Conservation (phyloP, 495 filamentous ascomycete species). For the Talaromyces ruber region DNA sequence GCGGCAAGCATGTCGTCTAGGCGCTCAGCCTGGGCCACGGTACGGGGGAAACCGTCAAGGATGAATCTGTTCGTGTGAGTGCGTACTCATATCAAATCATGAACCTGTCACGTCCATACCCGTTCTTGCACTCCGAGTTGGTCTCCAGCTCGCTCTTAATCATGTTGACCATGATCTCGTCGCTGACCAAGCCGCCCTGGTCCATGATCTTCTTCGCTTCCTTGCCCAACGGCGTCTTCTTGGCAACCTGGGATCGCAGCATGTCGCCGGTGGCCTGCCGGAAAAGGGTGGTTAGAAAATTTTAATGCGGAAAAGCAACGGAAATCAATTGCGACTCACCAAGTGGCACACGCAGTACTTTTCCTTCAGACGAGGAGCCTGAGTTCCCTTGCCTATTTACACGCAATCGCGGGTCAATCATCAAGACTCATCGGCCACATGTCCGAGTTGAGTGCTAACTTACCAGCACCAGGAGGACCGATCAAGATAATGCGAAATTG, state of each 20-base stretch:
- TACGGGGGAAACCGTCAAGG: constrained; percentile 95
- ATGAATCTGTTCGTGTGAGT: constrained; percentile 67
- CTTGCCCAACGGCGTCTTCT: constrained; percentile 89
- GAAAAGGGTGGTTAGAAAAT: constrained; percentile 6
- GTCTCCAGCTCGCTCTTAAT: constrained; percentile 92
- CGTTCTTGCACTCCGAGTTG: constrained; percentile 93
- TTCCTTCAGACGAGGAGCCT: constrained; percentile 95
- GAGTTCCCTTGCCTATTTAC: constrained; percentile 87
- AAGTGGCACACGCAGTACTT: constrained; percentile 95
- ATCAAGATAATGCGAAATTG: constrained; percentile 93
- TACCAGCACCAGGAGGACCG: constrained; percentile 96
- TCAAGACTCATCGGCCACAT: constrained; percentile 4
- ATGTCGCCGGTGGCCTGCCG: constrained; percentile 94
- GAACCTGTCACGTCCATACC: constrained; percentile 43
- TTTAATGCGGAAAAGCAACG: not conserved
- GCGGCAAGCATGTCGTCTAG: constrained; percentile 81
- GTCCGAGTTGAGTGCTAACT: not conserved
- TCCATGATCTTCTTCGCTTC: constrained; percentile 99
- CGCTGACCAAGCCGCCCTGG: constrained; percentile 90
- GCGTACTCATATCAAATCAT: constrained; percentile 1
- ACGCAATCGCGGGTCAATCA: constrained; percentile 10
- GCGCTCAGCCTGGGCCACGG: constrained; percentile 87
- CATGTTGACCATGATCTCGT: constrained; percentile 99
- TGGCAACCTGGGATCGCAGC: constrained; percentile 96
- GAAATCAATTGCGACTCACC: constrained; percentile 44